Evolutionary conservation across 345 rosid species (phyloP).

Genomic region (Tarenaya hassleriana): DNA sequence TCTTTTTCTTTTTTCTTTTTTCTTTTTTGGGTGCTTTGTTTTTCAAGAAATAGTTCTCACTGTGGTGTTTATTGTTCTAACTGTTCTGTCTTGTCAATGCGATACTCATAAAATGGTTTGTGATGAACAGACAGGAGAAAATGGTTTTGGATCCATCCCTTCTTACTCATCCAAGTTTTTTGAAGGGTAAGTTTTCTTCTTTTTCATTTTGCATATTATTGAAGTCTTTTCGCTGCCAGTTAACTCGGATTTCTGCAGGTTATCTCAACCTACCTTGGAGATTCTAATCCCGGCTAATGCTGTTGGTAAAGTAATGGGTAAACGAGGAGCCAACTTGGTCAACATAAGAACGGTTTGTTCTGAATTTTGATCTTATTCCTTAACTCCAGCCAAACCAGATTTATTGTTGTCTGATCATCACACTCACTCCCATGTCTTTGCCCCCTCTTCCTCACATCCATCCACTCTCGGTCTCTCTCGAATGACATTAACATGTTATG

Average conservation of each 20-base stretch:
- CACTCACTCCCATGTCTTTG: slow-evolving; percentile 7
- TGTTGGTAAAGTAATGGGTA: slow-evolving; percentile 86
- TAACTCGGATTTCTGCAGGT: slow-evolving; percentile 33
- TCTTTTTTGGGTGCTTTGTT: too few relatives aligned
- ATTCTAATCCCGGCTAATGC: slow-evolving; percentile 80
- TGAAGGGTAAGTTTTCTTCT: slow-evolving; percentile 54
- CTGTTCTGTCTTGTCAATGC: not conserved
- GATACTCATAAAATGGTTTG: not conserved
- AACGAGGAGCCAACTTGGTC: slow-evolving; percentile 80
- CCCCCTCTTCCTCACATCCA: slow-evolving; percentile 13
- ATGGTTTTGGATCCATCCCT: slow-evolving; percentile 53
- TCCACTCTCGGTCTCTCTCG: slow-evolving; percentile 11
- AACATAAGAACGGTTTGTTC: slow-evolving; percentile 76
- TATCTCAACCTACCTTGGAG: slow-evolving; percentile 55
- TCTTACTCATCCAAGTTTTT: slow-evolving; percentile 66
- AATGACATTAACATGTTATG: too few relatives aligned
- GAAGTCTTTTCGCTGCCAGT: not conserved
- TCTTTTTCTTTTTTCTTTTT: not conserved
- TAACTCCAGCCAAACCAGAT: not conserved
- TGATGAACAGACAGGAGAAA: slow-evolving; percentile 48
- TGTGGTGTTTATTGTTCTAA: too few relatives aligned
- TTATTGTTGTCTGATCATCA: slow-evolving; percentile 11
- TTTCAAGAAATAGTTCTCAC: too few relatives aligned
- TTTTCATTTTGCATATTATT: not conserved
- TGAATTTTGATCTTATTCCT: slow-evolving; percentile 12